Conservation (phyloP, 192 early-diverging fungal species). For the Coemansia javaensis region DNA sequence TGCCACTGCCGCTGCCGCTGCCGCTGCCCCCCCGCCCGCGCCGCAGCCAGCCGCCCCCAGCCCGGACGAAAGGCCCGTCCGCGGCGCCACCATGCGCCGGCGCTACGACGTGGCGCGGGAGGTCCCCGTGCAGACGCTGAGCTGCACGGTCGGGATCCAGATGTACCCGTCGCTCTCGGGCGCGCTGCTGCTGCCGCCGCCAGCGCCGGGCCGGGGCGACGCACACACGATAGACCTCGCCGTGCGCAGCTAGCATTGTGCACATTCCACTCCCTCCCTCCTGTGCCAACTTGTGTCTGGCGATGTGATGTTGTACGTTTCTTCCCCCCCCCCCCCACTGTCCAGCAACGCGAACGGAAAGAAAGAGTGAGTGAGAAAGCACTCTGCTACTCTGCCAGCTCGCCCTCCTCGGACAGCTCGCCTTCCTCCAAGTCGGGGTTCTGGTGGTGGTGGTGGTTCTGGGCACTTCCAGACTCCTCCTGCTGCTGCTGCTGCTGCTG, state of each 20-base stretch:
- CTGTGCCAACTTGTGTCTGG: background rate
- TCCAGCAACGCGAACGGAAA: background rate
- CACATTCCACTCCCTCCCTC: background rate
- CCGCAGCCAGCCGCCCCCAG: background rate
- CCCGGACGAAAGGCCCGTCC: too few species aligned
- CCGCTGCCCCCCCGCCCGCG: too few species aligned
- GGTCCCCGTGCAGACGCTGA: slow-evolving; percentile 28
- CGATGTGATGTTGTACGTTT: background rate
- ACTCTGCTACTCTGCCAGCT: slow-evolving; percentile 25
- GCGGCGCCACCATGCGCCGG: slow-evolving; percentile 7
- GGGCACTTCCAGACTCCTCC: background rate
- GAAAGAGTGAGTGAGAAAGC: background rate
- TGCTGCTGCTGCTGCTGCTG: too few species aligned
- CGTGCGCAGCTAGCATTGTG: background rate
- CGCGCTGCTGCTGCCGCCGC: too few species aligned
- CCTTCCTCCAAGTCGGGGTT: slow-evolving; percentile 33
- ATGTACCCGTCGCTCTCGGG: slow-evolving; percentile 34
- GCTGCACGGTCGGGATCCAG: slow-evolving; percentile 41
- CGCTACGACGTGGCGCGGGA: slow-evolving; percentile 23
- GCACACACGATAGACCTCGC: slow-evolving; percentile 24
- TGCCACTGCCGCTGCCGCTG: background rate
- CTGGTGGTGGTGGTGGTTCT: slow-evolving; percentile 8
- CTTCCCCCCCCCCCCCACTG: too few species aligned
- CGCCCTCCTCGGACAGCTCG: slow-evolving; percentile 44
- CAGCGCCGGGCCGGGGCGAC: slow-evolving; percentile 11